Percentiles rank a stretch among this genome's conserved stretches.
Evolutionary conservation across 1,139 yeast genomes (phyloP).

Genomic region (Suzukiozyma palmioleophila): DNA sequence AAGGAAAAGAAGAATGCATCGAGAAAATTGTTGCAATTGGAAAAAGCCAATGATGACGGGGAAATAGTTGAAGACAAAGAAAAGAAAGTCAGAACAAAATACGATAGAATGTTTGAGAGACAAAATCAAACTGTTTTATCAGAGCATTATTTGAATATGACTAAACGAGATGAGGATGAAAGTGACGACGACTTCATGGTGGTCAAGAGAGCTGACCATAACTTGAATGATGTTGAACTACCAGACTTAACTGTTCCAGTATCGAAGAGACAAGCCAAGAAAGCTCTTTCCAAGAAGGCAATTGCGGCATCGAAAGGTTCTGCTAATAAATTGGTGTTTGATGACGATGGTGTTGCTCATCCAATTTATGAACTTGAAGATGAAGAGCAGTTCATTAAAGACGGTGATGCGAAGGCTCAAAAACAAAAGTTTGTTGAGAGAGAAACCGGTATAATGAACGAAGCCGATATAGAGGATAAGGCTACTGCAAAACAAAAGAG

Average conservation of each 20-base stretch:
- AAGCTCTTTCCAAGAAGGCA: conserved; percentile 82
- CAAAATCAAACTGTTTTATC: conserved; percentile 89
- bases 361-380: conserved; percentile 87
- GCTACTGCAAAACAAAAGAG: conserved; percentile 75
- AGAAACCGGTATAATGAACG: conserved; percentile 66
- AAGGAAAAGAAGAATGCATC: conserved; percentile 83
- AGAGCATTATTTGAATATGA: conserved; percentile 77
- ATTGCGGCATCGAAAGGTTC: conserved; percentile 61
- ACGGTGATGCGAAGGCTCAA: conserved; percentile 71
- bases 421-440: conserved; percentile 60
- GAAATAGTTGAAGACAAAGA: conserved; percentile 37
- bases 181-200: conserved; percentile 72
- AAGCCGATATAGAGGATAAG: conserved; percentile 76
- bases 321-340: conserved; percentile 79
- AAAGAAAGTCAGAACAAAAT: conserved; percentile 71
- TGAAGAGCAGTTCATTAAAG: conserved; percentile 77
- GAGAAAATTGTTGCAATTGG: conserved; percentile 56
- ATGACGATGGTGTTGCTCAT: conserved; percentile 91
- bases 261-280: conserved; percentile 84
- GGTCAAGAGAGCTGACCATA: conserved; percentile 75
- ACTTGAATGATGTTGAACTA: conserved; percentile 56
- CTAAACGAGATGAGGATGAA: conserved; percentile 38
- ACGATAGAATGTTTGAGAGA: conserved; percentile 94
- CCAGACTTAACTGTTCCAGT: conserved; percentile 59
- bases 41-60: conserved; percentile 64